A percentile compares a stretch with the other conserved stretches of the same genome.
Evolutionary conservation across 805 yeast species (phyloP).

Genomic region (Saturnispora hagleri): DNA sequence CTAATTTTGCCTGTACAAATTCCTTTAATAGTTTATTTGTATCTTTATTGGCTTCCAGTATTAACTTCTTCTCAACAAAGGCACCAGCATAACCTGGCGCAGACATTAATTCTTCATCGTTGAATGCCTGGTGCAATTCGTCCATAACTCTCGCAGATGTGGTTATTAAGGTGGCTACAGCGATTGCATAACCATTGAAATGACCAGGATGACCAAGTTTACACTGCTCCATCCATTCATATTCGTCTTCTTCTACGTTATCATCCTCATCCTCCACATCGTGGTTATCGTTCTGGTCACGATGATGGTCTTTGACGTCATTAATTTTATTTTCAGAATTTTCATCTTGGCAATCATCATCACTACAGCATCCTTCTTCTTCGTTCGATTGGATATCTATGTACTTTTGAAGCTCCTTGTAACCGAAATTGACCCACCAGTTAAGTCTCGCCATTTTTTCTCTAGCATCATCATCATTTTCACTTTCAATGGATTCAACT

Average conservation of each 20-base stretch:
- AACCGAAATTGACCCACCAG: constrained; percentile 23
- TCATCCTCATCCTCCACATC: constrained; percentile 18
- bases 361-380: constrained; percentile 3
- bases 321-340: constrained; percentile 5
- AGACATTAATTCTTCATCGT: constrained; percentile 9
- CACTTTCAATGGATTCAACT: constrained; percentile 12
- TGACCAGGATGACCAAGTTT: constrained; percentile 39
- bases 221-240: constrained; percentile 22
- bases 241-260: constrained; percentile 25
- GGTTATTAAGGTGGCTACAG: constrained; percentile 31
- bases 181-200: constrained; percentile 36
- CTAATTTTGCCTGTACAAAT: constrained; percentile 15
- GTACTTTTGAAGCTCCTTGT: constrained; percentile 10
- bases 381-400: constrained; percentile 11
- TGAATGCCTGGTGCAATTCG: constrained; percentile 15
- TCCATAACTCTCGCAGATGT: constrained; percentile 19
- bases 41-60: constrained; percentile 2
- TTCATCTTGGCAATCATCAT: constrained; percentile 11
- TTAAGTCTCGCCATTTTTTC: constrained; percentile 6
- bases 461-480: constrained; percentile 10
- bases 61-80: constrained; percentile 9
- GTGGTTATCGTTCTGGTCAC: constrained; percentile 11
- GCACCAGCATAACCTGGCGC: constrained; percentile 8
- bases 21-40: constrained; percentile 13
- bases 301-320: constrained; percentile 11